Base-by-base conservation (phyloP, 2,329 filamentous ascomycete genomes). In the Hypoxylon sp. region DNA sequence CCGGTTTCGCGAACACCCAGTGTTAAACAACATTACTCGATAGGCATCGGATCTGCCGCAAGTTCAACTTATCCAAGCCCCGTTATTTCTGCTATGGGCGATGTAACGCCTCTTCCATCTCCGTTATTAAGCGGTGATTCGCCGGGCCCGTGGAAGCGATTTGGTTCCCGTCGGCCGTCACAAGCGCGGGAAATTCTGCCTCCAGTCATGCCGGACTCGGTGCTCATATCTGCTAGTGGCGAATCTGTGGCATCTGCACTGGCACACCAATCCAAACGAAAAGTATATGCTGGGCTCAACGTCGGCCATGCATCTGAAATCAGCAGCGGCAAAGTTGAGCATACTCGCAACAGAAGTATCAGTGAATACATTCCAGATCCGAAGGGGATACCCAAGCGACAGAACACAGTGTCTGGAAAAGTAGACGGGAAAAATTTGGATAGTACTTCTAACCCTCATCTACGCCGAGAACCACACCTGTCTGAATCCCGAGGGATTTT, bases 341-440 rank as follows among this genome's bases (percentile, higher is more conserved):
- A 93, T 78, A 83, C 84, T 11, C 88, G 92, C 66, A 94, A 96
- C 78, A 87, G 94, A 74, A 98, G 94, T 79, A 83, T 96, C 26
- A 97, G 94, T 82, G 94, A 98, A 71, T 97, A 97, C 79, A 86
- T 90, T 0, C 94, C 94, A 1, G 92, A 96, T 59, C 83, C 88
- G 4, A 83, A 91, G 71, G 85, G 89, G 47, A 86, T 92, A 54
- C 86, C 91, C 0, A 92, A 89, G 75, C 88, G 94, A 47, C 90
- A 93, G 70, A 86, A 92, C 61, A 93, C 91, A 0, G 89, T 96
- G 14, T 91, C 91, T 5, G 89, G 89, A 0, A 88, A 88, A 64
- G 77, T 78, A 57, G 82, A 79, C 70, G 81, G 81, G 75, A 79
- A 74, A 39, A 74, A 71, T 17, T 63, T 75, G 22, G 75, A 77